These are phyloP conservation scores for Scheffersomyces ergatensis DNA, from an alignment of 805 yeast species.

Conservation along the genomic window DNA sequence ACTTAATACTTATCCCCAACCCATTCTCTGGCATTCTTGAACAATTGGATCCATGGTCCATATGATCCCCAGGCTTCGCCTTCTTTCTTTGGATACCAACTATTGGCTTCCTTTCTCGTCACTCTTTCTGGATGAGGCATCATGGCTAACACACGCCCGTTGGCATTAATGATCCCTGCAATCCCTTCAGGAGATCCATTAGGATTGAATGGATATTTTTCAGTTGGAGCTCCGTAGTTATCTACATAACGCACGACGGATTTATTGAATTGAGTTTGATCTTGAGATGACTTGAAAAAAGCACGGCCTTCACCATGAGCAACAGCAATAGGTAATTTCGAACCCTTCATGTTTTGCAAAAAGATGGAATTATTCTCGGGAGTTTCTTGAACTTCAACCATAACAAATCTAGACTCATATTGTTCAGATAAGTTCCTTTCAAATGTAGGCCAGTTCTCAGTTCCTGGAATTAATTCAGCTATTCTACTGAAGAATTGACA, in stretches of 20 bases:
- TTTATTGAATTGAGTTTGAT: slow-evolving; percentile 44
- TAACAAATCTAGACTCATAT: slow-evolving; percentile 90
- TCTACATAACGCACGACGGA: slow-evolving; percentile 81
- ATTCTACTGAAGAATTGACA: slow-evolving; percentile 93
- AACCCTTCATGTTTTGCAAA: slow-evolving; percentile 89
- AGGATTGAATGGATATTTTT: slow-evolving; percentile 89
- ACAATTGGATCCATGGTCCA: slow-evolving; percentile 95
- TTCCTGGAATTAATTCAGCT: slow-evolving; percentile 85
- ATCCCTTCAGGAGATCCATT: slow-evolving; percentile 94
- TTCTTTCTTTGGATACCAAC: slow-evolving; percentile 73
- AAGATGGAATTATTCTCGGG: slow-evolving; percentile 63
- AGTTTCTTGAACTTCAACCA: slow-evolving; percentile 67
- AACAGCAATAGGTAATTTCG: slow-evolving; percentile 91
- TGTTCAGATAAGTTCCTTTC: slow-evolving; percentile 91
- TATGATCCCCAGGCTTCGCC: slow-evolving; percentile 71
- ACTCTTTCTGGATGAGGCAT: slow-evolving; percentile 99
- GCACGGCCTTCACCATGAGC: slow-evolving; percentile 99
- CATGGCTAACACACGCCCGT: slow-evolving; percentile 95
- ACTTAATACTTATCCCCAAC: slow-evolving; percentile 50
- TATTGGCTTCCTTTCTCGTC: slow-evolving; percentile 80
- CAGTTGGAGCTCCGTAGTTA: slow-evolving; percentile 83
- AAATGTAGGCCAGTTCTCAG: slow-evolving; percentile 93
- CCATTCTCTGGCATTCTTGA: slow-evolving; percentile 93
- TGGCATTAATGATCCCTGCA: slow-evolving; percentile 85
- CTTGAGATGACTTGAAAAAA: slow-evolving; percentile 49